Evolutionary conservation across 371 early-diverging fungal genomes (phyloP).

Genomic region (Fennellomyces sp.): DNA sequence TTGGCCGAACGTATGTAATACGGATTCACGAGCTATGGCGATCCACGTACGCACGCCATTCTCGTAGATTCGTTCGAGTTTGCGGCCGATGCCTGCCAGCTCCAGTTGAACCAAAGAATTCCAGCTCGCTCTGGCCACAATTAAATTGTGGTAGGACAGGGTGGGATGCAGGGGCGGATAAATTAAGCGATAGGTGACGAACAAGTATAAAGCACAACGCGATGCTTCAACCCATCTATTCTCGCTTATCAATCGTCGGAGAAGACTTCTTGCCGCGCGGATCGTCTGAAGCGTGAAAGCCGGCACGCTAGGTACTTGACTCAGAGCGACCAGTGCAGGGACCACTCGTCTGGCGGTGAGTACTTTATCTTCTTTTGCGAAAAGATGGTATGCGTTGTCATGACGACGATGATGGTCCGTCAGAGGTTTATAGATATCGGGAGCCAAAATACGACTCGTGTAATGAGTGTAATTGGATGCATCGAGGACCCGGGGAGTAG

Average conservation of each 20-base stretch:
- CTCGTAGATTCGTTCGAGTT: conserved; percentile 42
- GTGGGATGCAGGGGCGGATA: conserved; percentile 76
- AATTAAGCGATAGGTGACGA: conserved; percentile 66
- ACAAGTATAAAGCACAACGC: conserved; percentile 56
- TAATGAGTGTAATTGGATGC: conserved; percentile 38
- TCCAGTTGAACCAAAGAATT: conserved; percentile 57
- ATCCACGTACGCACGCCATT: conserved; percentile 47
- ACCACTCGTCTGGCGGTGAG: conserved; percentile 5
- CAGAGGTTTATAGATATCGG: conserved; percentile 26
- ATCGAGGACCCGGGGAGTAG: conserved; percentile 25
- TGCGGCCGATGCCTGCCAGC: conserved; percentile 41
- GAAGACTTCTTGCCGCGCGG: conserved; percentile 22
- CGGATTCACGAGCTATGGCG: conserved; percentile 31
- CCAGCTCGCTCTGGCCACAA: conserved; percentile 71
- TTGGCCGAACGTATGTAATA: conserved; percentile 37
- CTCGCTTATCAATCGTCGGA: conserved; percentile 23
- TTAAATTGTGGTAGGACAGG: conserved; percentile 62
- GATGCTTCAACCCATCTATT: conserved; percentile 56
- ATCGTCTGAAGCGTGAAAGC: conserved; percentile 30
- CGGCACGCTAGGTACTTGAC: conserved; percentile 28
- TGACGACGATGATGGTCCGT: conserved; percentile 9
- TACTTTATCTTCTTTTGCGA: conserved; percentile 1
- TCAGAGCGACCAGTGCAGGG: conserved; percentile 18
- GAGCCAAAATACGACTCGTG: conserved; percentile 30
- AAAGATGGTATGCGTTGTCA: background rate